These are phyloP conservation scores for Sorghum bicolor DNA, from an alignment of 176 grass and related monocot species.

Conservation along the genomic window Sorghum_bicolor_NCBIv3 NC_012871.2:65660001-65660500, in stretches of 20 bases:
- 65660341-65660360: background rate
- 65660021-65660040: background rate
- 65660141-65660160: background rate
- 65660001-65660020: background rate
- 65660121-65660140: background rate
- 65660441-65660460: slow-evolving; percentile 84
- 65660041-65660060: background rate
- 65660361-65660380: slow-evolving; percentile 91
- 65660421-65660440: slow-evolving; percentile 87
- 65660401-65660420: slow-evolving; percentile 64
- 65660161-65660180: background rate
- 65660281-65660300: background rate
- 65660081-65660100: background rate
- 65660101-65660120: background rate
- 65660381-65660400: slow-evolving; percentile 84
- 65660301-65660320: background rate
- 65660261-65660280: background rate
- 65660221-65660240: too few relatives aligned
- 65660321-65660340: background rate
- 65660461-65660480: slow-evolving; percentile 82
- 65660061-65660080: background rate
- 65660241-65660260: background rate
- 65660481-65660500: slow-evolving; percentile 99
- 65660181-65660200: background rate
- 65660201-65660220: background rate